Percentiles rank a stretch among this genome's conserved stretches.
Evolutionary conservation across 108 stramenopile species (phyloP).

Genomic region (Cyclostephanos invisitatus): DNA sequence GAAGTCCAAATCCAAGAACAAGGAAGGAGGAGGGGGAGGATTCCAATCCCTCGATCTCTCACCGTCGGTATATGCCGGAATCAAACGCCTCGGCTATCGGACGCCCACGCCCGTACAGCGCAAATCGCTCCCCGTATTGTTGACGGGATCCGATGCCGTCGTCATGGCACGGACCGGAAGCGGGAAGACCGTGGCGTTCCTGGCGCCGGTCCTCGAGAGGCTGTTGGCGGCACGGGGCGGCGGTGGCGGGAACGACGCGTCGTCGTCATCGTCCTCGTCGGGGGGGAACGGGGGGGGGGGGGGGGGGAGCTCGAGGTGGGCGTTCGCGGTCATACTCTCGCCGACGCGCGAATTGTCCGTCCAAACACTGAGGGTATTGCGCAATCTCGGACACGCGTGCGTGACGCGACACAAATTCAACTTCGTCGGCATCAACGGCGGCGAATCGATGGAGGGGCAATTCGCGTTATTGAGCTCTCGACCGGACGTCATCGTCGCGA

Average conservation of each 20-base stretch:
- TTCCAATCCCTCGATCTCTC: conserved; percentile 85
- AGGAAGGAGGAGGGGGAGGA: conserved; percentile 56
- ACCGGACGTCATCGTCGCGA: conserved; percentile 97
- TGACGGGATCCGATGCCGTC: conserved; percentile 90
- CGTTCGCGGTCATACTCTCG: conserved; percentile 85
- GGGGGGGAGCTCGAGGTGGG: conserved; percentile 20
- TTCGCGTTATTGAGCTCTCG: conserved; percentile 86
- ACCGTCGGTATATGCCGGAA: conserved; percentile 72
- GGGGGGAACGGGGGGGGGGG: background rate
- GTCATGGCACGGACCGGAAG: conserved; percentile 97
- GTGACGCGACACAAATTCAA: conserved; percentile 31
- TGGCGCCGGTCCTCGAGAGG: conserved; percentile 92
- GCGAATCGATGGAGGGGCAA: conserved; percentile 96
- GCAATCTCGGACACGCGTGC: conserved; percentile 77
- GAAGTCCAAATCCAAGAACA: conserved; percentile 24
- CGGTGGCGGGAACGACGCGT: background rate
- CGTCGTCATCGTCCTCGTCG: no score
- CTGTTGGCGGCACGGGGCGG: conserved; percentile 56
- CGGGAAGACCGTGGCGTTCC: conserved; percentile 96
- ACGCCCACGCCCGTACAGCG: conserved; percentile 98
- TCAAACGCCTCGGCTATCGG: conserved; percentile 93
- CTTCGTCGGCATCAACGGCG: conserved; percentile 94
- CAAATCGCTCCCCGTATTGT: conserved; percentile 89
- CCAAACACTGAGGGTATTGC: conserved; percentile 89
- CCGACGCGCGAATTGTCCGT: conserved; percentile 96